Conservation (phyloP, 495 filamentous ascomycete genomes). For the Stereocaulon alpinum region DNA sequence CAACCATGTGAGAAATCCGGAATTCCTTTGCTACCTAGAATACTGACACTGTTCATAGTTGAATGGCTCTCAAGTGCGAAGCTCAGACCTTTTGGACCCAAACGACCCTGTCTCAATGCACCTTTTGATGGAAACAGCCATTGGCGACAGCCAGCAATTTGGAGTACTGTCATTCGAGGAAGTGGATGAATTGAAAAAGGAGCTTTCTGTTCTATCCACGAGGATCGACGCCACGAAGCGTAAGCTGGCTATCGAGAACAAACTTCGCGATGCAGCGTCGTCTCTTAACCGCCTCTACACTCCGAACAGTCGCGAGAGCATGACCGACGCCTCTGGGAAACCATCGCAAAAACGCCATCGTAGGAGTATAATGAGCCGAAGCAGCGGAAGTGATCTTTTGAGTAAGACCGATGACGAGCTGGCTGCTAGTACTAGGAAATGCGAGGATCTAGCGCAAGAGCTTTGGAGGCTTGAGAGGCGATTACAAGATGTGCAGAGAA, state of each 20-base stretch:
- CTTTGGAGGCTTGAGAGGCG: conserved; percentile 67
- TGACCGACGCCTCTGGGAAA: conserved; percentile 27
- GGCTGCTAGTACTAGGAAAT: conserved; percentile 62
- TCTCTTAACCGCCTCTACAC: conserved; percentile 72
- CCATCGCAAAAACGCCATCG: conserved; percentile 27
- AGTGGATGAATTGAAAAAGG: conserved; percentile 82
- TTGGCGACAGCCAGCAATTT: conserved; percentile 72
- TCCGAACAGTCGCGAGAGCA: conserved; percentile 34
- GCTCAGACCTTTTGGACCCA: conserved; percentile 35
- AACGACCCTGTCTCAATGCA: conserved; percentile 62
- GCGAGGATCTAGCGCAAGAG: conserved; percentile 73
- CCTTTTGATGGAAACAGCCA: conserved; percentile 84
- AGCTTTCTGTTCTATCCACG: conserved; percentile 53
- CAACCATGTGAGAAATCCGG: conserved; percentile 1
- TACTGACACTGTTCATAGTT: conserved; percentile 10
- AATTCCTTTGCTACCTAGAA: neutral
- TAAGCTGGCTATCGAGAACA: conserved; percentile 82
- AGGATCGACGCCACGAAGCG: conserved; percentile 71
- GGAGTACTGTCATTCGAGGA: conserved; percentile 84
- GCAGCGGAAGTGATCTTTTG: conserved; percentile 29
- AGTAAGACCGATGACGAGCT: conserved; percentile 66
- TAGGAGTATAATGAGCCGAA: conserved; percentile 43
- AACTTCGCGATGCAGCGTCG: conserved; percentile 83
- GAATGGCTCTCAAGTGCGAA: conserved; percentile 27
- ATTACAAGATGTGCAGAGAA: conserved; percentile 56